Evolutionary conservation across 306 rosid genomes (phyloP).

Genomic region (Dalbergia cochinchinensis): DNA sequence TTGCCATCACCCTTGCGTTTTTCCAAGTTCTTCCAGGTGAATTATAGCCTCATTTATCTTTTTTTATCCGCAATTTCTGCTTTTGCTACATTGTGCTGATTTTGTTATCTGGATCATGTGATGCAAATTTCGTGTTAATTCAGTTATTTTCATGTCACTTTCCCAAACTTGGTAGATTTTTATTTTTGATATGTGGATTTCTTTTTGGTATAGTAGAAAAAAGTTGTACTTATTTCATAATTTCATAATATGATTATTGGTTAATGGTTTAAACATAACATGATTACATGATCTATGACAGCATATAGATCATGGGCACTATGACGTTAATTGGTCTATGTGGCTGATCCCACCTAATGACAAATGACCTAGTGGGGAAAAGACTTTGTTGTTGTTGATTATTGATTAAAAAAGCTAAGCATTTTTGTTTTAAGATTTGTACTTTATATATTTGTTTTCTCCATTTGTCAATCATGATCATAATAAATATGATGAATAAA

Average conservation of each 20-base stretch:
- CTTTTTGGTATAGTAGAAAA: not conserved
- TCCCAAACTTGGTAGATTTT: not conserved
- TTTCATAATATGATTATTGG: not conserved
- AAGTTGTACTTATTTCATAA: not conserved
- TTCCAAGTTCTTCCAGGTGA: conserved; percentile 88
- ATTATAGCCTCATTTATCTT: not conserved
- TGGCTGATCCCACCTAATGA: too few relatives aligned
- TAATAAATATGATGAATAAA: not conserved
- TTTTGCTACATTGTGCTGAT: not conserved
- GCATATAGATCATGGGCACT: too few relatives aligned
- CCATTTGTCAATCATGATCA: not conserved
- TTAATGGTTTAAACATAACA: not conserved
- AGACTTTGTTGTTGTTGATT: not conserved
- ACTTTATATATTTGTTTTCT: not conserved
- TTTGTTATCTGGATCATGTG: conserved; percentile 23
- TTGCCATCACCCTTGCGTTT: conserved; percentile 87
- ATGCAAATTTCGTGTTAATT: conserved; percentile 6
- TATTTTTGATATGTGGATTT: not conserved
- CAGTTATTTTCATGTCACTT: conserved; percentile 10
- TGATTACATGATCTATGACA: too few relatives aligned
- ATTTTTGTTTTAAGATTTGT: conserved; percentile 1
- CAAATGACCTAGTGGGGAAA: too few relatives aligned
- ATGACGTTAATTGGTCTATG: too few relatives aligned
- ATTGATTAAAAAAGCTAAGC: not conserved
- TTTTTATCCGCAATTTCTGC: conserved; percentile 10